Conservation (phyloP, 2,329 filamentous ascomycete genomes). For the Allantophomopsis cytisporea region DNA sequence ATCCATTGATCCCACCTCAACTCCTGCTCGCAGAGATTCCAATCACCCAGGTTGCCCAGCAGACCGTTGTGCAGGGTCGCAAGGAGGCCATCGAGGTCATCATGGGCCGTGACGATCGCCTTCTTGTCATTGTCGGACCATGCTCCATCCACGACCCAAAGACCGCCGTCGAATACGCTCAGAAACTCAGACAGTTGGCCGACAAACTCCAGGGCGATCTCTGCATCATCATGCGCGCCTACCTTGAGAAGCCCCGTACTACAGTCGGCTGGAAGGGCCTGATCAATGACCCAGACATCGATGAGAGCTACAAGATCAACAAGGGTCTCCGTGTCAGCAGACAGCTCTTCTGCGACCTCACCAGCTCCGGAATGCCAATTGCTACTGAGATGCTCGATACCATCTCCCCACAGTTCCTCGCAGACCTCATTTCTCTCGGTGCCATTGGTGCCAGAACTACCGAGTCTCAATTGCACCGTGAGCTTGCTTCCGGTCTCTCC, state of each 20-base stretch:
- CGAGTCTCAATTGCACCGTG: constrained; percentile 90
- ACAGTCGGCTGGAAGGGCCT: constrained; percentile 98
- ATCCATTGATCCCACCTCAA: constrained; percentile 80
- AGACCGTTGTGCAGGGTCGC: constrained; percentile 60
- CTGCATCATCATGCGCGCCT: constrained; percentile 92
- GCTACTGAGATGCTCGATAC: constrained; percentile 98
- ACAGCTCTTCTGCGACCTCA: constrained; percentile 87
- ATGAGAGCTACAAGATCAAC: constrained; percentile 97
- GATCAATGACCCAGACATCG: constrained; percentile 98
- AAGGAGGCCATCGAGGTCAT: constrained; percentile 34
- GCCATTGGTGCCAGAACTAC: constrained; percentile 94
- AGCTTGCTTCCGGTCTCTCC: constrained; percentile 85
- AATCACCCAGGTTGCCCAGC: constrained; percentile 43
- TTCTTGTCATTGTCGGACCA: constrained; percentile 87
- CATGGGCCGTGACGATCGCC: constrained; percentile 45
- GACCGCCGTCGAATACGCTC: constrained; percentile 78
- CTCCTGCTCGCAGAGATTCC: constrained; percentile 81
- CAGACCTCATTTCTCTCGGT: constrained; percentile 88
- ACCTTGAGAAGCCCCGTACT: constrained; percentile 96
- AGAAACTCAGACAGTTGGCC: constrained; percentile 61
- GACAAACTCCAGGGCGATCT: constrained; percentile 73
- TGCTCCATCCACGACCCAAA: constrained; percentile 95
- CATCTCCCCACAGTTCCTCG: constrained; percentile 94
- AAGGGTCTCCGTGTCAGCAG: constrained; percentile 89
- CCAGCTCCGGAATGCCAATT: constrained; percentile 78